phyloP scores from a whole-genome alignment of 306 rosid species.

The Fragaria vesca region DNA sequence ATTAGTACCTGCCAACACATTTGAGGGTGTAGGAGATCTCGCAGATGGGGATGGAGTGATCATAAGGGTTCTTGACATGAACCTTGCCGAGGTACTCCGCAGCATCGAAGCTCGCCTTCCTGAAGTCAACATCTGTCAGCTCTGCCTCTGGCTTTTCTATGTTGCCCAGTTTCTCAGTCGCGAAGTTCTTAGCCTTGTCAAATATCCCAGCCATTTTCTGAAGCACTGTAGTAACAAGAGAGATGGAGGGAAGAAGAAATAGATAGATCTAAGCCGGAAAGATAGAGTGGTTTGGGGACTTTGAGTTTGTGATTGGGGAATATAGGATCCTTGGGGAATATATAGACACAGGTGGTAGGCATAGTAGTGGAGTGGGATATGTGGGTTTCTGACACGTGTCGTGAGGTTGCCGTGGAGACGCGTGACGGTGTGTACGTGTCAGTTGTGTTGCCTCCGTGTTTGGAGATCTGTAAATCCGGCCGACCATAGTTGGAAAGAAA shows the following conservation, averaged over 20 bases:
- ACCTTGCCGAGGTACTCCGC: conserved; percentile 63
- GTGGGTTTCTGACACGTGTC: not conserved
- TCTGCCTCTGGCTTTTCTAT: conserved; percentile 70
- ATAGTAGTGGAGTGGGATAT: not conserved
- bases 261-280: not conserved
- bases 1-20: conserved; percentile 48
- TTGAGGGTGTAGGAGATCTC: conserved; percentile 67
- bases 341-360: not conserved
- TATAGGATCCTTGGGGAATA: not conserved
- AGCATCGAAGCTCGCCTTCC: conserved; percentile 37
- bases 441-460: not conserved
- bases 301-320: not conserved
- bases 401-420: not conserved
- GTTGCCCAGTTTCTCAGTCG: conserved; percentile 45
- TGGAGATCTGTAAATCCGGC: conserved; percentile 3
- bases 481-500: not conserved
- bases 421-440: not conserved
- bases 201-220: conserved; percentile 51
- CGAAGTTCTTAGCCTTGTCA: conserved; percentile 55
- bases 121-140: conserved; percentile 59
- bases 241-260: not conserved
- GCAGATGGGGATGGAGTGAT: conserved; percentile 56
- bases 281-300: not conserved
- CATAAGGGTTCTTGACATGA: conserved; percentile 59
- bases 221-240: not conserved